phyloP scores from a whole-genome alignment of 306 rosid genomes.

The Senna siamea region DNA sequence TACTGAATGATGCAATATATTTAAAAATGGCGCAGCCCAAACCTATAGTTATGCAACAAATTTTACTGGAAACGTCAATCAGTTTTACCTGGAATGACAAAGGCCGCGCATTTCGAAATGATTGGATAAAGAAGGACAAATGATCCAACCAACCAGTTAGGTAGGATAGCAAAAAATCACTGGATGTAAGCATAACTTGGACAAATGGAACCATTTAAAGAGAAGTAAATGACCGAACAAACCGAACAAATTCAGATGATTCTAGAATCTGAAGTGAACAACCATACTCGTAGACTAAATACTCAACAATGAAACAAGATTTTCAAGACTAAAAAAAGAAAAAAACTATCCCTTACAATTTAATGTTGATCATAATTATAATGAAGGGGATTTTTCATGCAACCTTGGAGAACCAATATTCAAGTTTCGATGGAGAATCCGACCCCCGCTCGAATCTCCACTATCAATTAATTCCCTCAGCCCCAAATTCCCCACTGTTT shows the following conservation, averaged over 20 bases:
- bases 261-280: background rate
- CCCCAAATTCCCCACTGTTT: slow-evolving; percentile 59
- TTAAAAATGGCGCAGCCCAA: too few species aligned
- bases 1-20: too few species aligned
- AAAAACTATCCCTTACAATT: too few species aligned
- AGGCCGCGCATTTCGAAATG: too few species aligned
- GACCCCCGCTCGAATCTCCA: slow-evolving; percentile 55
- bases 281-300: background rate
- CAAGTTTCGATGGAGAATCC: slow-evolving; percentile 88
- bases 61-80: background rate
- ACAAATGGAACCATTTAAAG: background rate
- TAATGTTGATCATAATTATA: too few species aligned
- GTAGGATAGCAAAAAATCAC: background rate
- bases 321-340: too few species aligned
- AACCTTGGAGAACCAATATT: slow-evolving; percentile 78
- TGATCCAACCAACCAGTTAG: background rate
- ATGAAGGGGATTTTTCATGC: too few species aligned
- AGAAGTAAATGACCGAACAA: background rate
- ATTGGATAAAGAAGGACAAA: background rate
- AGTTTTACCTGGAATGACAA: too few species aligned
- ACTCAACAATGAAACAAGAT: background rate
- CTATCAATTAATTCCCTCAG: slow-evolving; percentile 76
- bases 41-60: too few species aligned
- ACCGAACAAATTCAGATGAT: background rate
- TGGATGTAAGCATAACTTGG: background rate